Conservation (phyloP, 352 stramenopile genomes). For the Lagenidium giganteum region DNA sequence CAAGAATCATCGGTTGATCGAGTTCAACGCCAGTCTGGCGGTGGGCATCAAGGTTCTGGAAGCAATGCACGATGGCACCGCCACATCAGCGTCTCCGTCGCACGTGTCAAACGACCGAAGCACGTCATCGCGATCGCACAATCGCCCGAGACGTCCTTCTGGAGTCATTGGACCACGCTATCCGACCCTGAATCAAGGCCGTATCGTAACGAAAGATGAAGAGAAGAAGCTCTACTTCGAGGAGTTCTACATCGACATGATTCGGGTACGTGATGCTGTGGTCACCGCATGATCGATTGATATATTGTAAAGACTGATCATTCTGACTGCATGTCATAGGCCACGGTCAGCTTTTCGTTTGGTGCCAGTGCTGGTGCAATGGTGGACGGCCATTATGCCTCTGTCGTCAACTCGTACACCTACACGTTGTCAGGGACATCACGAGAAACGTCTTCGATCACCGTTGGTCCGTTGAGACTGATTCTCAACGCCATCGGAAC, state of each 20-base stretch:
- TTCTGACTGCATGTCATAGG: slow-evolving; percentile 16
- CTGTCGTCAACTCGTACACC: slow-evolving; percentile 10
- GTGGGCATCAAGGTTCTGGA: slow-evolving; percentile 70
- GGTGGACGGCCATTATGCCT: slow-evolving; percentile 44
- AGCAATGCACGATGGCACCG: slow-evolving; percentile 55
- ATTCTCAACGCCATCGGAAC: slow-evolving; percentile 86
- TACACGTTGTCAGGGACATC: no score
- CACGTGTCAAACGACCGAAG: no score
- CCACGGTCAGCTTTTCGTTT: slow-evolving; percentile 83
- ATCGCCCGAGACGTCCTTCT: no score
- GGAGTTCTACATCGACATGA: slow-evolving; percentile 84
- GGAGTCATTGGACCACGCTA: slow-evolving; percentile 62
- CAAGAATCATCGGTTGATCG: no score
- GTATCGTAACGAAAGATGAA: slow-evolving; percentile 42
- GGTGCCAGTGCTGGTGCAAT: slow-evolving; percentile 61
- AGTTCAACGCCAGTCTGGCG: slow-evolving; percentile 72
- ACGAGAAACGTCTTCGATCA: slow-evolving; percentile 34
- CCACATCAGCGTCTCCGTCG: slow-evolving; percentile 41
- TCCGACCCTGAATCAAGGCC: slow-evolving; percentile 28
- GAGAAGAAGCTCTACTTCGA: slow-evolving; percentile 88
- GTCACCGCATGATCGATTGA: not conserved
- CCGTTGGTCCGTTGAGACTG: slow-evolving; percentile 70
- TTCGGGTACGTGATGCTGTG: slow-evolving; percentile 31
- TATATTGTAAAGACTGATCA: not conserved
- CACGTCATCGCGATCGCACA: no score